These are phyloP conservation scores for Martiniozyma abietophila DNA, from an alignment of 805 yeast genomes.

Conservation along the genomic window DNA sequence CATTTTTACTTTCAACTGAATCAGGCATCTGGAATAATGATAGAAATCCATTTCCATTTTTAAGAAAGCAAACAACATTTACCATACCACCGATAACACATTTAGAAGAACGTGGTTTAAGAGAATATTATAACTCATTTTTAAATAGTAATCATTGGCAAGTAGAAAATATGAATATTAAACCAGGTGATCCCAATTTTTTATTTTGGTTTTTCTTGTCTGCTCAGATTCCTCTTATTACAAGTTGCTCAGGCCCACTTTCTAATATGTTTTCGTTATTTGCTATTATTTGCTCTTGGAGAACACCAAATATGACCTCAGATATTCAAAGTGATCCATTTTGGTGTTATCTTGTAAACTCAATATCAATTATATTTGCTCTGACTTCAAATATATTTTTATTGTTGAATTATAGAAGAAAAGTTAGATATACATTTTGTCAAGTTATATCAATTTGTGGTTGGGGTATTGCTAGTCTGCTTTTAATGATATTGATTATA, in stretches of 20 bases:
- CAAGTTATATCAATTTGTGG: slow-evolving; percentile 55
- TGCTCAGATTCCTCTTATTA: slow-evolving; percentile 61
- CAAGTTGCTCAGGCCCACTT: slow-evolving; percentile 74
- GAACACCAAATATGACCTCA: slow-evolving; percentile 8
- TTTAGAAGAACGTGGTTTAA: slow-evolving; percentile 12
- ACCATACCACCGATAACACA: slow-evolving; percentile 7
- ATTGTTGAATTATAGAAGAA: slow-evolving; percentile 56
- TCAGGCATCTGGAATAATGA: too few relatives aligned
- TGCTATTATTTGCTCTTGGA: slow-evolving; percentile 66
- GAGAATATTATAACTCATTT: slow-evolving; percentile 19
- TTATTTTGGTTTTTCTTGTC: slow-evolving; percentile 55
- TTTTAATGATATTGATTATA: slow-evolving; percentile 43
- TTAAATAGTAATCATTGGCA: slow-evolving; percentile 24
- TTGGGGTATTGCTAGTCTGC: slow-evolving; percentile 51
- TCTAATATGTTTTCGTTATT: slow-evolving; percentile 67
- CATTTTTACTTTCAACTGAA: too few relatives aligned
- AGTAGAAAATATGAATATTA: slow-evolving; percentile 21
- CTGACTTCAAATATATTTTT: slow-evolving; percentile 59
- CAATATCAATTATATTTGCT: slow-evolving; percentile 56
- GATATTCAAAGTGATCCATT: slow-evolving; percentile 9
- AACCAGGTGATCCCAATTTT: slow-evolving; percentile 26
- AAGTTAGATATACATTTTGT: slow-evolving; percentile 47
- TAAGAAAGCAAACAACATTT: slow-evolving; percentile 1
- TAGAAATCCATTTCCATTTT: neutral
- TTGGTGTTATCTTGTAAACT: slow-evolving; percentile 47